phyloP scores from a whole-genome alignment of 305 asterid genomes.

The Withania somnifera region DNA sequence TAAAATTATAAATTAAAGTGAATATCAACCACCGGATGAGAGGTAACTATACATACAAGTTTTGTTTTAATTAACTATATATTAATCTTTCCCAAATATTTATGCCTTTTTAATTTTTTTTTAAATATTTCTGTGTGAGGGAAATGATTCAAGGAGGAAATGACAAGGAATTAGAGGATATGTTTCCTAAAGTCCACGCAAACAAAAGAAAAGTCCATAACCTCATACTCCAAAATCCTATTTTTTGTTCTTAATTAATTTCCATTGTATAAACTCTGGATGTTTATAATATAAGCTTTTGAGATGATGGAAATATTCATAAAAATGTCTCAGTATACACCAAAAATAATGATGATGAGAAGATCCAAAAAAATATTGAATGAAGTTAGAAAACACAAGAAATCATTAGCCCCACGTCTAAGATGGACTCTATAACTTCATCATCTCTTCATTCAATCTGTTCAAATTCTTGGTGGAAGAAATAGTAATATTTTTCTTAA shows the following conservation, averaged over 20 bases:
- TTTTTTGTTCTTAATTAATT: not conserved
- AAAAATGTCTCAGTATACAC: not conserved
- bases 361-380: not conserved
- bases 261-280: not conserved
- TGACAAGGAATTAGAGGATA: not conserved
- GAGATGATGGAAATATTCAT: not conserved
- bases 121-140: not conserved
- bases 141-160: not conserved
- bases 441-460: conserved; percentile 34
- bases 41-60: no score
- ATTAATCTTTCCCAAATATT: no score
- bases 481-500: conserved; percentile 23
- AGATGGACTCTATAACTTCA: conserved; percentile 68
- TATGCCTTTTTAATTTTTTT: not conserved
- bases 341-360: not conserved
- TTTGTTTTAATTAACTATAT: no score
- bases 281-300: not conserved
- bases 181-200: not conserved
- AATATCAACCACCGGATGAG: no score
- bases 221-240: conserved; percentile 20
- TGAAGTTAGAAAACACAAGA: conserved; percentile 35
- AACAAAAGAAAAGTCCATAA: conserved; percentile 33
- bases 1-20: no score
- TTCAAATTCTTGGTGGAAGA: conserved; percentile 47
- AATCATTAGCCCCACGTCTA: conserved; percentile 43